Percentiles rank a stretch among this genome's conserved stretches.
phyloP scores from a whole-genome alignment of 2,329 filamentous ascomycete species.

The Thelonectria rubi region DNA sequence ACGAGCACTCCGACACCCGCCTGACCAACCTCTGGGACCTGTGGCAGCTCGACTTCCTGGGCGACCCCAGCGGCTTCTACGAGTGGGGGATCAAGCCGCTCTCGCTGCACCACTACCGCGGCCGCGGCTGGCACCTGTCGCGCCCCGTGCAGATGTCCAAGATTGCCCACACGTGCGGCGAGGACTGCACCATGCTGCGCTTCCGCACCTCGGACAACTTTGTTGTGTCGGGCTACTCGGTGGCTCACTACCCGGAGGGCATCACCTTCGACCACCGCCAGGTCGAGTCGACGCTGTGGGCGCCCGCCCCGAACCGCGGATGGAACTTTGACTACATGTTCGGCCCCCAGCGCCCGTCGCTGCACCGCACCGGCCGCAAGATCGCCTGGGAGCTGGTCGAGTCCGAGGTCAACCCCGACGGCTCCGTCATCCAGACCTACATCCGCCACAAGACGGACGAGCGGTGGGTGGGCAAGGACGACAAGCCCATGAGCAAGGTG shows the following conservation, averaged over 20 bases:
- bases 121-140: slow-evolving; percentile 64
- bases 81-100: slow-evolving; percentile 68
- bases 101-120: slow-evolving; percentile 72
- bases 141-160: slow-evolving; percentile 65
- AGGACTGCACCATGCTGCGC: slow-evolving; percentile 67
- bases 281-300: slow-evolving; percentile 63
- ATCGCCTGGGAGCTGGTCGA: slow-evolving; percentile 65
- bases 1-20: slow-evolving; percentile 68
- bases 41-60: slow-evolving; percentile 69
- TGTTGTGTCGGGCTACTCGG: slow-evolving; percentile 67
- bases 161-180: slow-evolving; percentile 67
- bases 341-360: slow-evolving; percentile 57
- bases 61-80: slow-evolving; percentile 71
- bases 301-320: slow-evolving; percentile 56
- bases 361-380: slow-evolving; percentile 60
- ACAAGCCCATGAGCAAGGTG: slow-evolving; percentile 59
- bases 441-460: slow-evolving; percentile 61
- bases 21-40: slow-evolving; percentile 65
- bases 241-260: slow-evolving; percentile 64
- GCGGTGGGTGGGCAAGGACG: slow-evolving; percentile 60
- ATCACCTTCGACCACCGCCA: slow-evolving; percentile 60
- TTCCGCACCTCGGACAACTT: slow-evolving; percentile 64
- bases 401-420: slow-evolving; percentile 56
- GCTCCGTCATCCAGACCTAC: slow-evolving; percentile 63
- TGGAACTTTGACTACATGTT: slow-evolving; percentile 63